phyloP scores from a whole-genome alignment of 2,329 filamentous ascomycete genomes.

The Acrodontium crateriforme region DNA sequence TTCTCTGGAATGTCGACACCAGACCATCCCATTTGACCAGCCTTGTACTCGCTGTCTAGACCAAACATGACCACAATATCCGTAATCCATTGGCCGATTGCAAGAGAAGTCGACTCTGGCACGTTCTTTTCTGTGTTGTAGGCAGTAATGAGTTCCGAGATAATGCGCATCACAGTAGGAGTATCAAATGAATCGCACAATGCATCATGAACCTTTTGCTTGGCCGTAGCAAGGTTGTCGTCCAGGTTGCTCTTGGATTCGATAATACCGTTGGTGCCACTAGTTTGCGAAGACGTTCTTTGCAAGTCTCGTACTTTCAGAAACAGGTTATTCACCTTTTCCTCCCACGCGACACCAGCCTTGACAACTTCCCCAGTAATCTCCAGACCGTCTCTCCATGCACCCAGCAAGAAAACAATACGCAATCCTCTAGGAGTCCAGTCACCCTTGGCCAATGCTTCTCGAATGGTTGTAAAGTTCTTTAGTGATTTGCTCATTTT shows the following conservation, averaged over 20 bases:
- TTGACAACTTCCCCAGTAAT: constrained; percentile 73
- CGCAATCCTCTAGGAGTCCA: constrained; percentile 72
- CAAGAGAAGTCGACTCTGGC: constrained; percentile 34
- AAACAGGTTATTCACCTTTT: constrained; percentile 59
- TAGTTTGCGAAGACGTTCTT: constrained; percentile 3
- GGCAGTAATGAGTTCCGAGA: constrained; percentile 63
- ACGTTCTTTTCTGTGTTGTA: constrained; percentile 47
- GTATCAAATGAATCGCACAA: constrained; percentile 84
- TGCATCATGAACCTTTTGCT: constrained; percentile 46
- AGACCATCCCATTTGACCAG: constrained; percentile 45
- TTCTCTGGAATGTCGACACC: constrained; percentile 48
- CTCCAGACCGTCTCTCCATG: constrained; percentile 84
- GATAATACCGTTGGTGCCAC: constrained; percentile 18
- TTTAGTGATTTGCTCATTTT: constrained; percentile 97
- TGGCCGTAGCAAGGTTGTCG: constrained; percentile 38
- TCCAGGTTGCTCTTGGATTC: constrained; percentile 24
- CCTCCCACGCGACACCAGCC: constrained; percentile 62
- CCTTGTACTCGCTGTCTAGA: constrained; percentile 45
- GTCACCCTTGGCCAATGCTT: constrained; percentile 53
- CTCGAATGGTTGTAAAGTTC: constrained; percentile 87
- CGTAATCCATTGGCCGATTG: constrained; percentile 64
- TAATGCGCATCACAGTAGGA: constrained; percentile 60
- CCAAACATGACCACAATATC: constrained; percentile 75
- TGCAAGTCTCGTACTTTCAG: constrained; percentile 41
- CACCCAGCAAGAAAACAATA: constrained; percentile 74